Percentiles rank a stretch among this genome's conserved stretches.
phyloP scores from a whole-genome alignment of 306 rosid genomes.

The Cyamopsis tetragonoloba region DNA sequence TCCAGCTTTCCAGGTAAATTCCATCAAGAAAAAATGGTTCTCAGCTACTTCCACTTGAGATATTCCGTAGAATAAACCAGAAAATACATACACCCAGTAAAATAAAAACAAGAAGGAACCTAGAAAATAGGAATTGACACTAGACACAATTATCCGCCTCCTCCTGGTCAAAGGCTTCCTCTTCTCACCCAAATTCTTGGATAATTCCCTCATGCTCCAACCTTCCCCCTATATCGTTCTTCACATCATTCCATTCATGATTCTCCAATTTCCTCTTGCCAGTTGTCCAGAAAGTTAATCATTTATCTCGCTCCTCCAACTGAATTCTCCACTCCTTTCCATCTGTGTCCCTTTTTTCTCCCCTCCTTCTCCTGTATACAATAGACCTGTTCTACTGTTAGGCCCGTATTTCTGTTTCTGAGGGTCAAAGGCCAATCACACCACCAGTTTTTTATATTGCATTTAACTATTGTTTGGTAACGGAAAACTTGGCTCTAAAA shows the following conservation, averaged over 20 bases:
- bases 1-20: too few relatives aligned
- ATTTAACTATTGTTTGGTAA: background rate
- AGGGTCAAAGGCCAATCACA: background rate
- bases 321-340: background rate
- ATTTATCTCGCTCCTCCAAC: background rate
- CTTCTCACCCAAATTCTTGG: background rate
- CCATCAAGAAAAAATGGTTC: background rate
- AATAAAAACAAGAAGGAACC: background rate
- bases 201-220: background rate
- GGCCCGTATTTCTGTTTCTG: background rate
- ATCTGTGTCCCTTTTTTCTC: background rate
- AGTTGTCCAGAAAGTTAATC: background rate
- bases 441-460: background rate
- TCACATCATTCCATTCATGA: background rate
- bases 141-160: background rate
- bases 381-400: background rate
- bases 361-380: background rate
- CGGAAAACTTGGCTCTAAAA: background rate
- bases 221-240: background rate
- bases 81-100: background rate
- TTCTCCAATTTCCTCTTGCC: background rate
- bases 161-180: background rate
- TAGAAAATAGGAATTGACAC: background rate
- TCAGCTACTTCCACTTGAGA: background rate
- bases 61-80: background rate